Evolutionary conservation across 352 stramenopile species (phyloP), one percentile per base, ranked within the genome.

Genomic region (Phytophthora boehmeriae): DNA sequence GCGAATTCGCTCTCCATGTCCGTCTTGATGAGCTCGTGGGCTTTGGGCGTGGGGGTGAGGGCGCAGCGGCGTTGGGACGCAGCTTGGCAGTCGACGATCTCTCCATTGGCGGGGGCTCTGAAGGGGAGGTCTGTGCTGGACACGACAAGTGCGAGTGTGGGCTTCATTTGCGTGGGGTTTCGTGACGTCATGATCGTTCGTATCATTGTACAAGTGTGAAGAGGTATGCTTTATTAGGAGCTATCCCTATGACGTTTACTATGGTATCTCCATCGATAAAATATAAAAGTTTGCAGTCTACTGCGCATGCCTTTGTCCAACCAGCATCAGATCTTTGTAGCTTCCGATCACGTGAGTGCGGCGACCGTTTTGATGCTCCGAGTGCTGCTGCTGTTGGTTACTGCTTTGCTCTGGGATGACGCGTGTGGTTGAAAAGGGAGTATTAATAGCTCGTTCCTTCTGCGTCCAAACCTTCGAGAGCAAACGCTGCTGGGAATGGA

Each of bases 1-100:
- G 68, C 71, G 57, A 76, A 66, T 25, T 63, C 44, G n/a, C 54
- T 39, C 4, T 67, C 63, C 39, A 41, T 30, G 19, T 68, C 54
- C 52, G 51, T 54, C 48, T 57, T 62, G 47, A 61, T 54, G 16
- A 65, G 53, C 43, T 44, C 19, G 23, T 42, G 27, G 4, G 38
- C n/a, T 11, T 48, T 14, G 44, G 28, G 6, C 22, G 49, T 22
- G 5, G 34, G 25, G 10, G 57, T 30, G 36, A 48, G 22, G 39
- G 4, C 13, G 34, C 16, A 9, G 49, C 49, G 30, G 57, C 46
- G 35, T 39, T 58, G 20, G 49, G 22, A 8, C 50, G 63, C 23
- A 54, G 34, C 13, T 45, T 53, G 27, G 20, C n/a, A 6, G 28
- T 46, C 23, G 22, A 45, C 34, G 30, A 25, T 16, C 63, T 41